These are phyloP conservation scores for Apocynum venetum DNA, from an alignment of 257 asterid species.

Conservation along the genomic window DNA sequence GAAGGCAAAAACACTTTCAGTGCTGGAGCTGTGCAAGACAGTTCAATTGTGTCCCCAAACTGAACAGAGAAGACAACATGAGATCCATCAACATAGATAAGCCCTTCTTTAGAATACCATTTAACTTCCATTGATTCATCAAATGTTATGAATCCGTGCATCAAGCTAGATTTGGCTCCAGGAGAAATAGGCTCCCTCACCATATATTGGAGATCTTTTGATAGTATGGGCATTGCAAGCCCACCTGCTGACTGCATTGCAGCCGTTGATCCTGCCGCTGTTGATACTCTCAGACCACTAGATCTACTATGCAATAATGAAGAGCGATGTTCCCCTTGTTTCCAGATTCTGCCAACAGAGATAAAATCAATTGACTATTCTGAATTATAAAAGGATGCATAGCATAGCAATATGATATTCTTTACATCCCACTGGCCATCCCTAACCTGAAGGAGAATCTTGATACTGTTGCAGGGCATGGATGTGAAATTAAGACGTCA, in stretches of 20 bases:
- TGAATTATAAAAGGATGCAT: background rate
- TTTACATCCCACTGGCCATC: background rate
- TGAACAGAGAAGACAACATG: conserved; percentile 53
- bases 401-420: background rate
- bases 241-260: conserved; percentile 95
- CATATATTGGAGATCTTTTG: conserved; percentile 78
- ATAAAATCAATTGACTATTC: conserved; percentile 3
- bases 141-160: conserved; percentile 52
- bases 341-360: conserved; percentile 39
- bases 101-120: conserved; percentile 73
- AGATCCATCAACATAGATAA: conserved; percentile 73
- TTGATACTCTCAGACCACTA: conserved; percentile 87
- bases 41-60: conserved; percentile 69
- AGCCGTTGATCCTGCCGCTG: conserved; percentile 96
- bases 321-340: conserved; percentile 31
- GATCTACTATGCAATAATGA: conserved; percentile 69
- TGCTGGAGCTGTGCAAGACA: conserved; percentile 63
- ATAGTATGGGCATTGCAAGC: conserved; percentile 59
- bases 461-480: conserved; percentile 68
- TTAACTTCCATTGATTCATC: conserved; percentile 56
- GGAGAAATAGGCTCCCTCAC: conserved; percentile 90
- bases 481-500: conserved; percentile 66
- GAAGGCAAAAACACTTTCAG: conserved; percentile 64
- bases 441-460: conserved; percentile 63
- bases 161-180: conserved; percentile 23